Percentiles rank a stretch among this genome's conserved stretches.
Evolutionary conservation across 1,284 basidiomycete species (phyloP).

Genomic region (Sporisorium graminicola): DNA sequence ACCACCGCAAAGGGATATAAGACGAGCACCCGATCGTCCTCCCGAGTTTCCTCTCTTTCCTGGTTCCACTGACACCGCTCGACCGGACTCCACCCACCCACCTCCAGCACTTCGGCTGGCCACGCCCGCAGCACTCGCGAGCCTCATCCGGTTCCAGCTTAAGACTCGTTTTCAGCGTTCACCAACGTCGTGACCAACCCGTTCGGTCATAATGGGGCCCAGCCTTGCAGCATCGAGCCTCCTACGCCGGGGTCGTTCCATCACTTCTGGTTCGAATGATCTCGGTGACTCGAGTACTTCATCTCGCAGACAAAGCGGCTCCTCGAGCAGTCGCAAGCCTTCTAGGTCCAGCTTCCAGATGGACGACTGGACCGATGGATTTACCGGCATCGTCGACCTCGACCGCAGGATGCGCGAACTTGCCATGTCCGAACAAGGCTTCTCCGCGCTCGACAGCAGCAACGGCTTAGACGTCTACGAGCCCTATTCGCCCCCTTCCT

Average conservation of each 20-base stretch:
- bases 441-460: not conserved
- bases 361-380: constrained; percentile 53
- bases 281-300: constrained; percentile 18
- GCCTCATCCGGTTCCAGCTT: not conserved
- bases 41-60: not conserved
- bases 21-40: not conserved
- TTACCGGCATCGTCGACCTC: constrained; percentile 54
- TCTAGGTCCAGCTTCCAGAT: constrained; percentile 24
- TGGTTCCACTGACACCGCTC: not conserved
- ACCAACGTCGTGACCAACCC: not conserved
- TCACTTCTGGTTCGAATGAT: constrained; percentile 8
- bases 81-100: not conserved
- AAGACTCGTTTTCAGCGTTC: not conserved
- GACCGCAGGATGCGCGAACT: constrained; percentile 50
- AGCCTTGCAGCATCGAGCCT: constrained; percentile 18
- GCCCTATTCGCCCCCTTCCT: constrained; percentile 2
- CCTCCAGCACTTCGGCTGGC: not conserved
- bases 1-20: not conserved
- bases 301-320: constrained; percentile 25
- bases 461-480: constrained; percentile 18
- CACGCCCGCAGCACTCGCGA: not conserved
- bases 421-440: constrained; percentile 44
- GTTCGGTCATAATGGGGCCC: constrained; percentile 4
- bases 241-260: constrained; percentile 21
- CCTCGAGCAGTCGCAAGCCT: constrained; percentile 20